phyloP scores from a whole-genome alignment of 352 stramenopile species.

The Phytophthora sansomeana region DNA sequence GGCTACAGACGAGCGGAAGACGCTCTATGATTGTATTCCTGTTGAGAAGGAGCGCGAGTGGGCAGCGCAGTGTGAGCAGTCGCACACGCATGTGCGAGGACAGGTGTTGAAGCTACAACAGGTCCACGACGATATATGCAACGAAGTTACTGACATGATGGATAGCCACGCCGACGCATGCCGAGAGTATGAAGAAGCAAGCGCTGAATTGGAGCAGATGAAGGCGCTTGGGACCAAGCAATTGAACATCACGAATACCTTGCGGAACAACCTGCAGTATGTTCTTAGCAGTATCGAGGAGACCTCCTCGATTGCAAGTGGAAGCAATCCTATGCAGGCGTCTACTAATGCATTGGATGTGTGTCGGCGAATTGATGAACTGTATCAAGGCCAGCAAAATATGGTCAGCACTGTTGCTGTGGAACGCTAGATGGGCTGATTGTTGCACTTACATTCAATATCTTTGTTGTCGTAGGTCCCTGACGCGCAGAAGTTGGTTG shows the following conservation, averaged over 20 bases:
- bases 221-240: constrained; percentile 56
- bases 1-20: constrained; percentile 62
- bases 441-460: constrained; percentile 1
- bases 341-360: constrained; percentile 82
- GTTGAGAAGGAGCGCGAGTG: constrained; percentile 85
- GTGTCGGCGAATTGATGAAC: constrained; percentile 82
- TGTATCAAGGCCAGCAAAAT: constrained; percentile 81
- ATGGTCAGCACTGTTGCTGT: constrained; percentile 42
- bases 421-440: not conserved
- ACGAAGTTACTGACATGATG: constrained; percentile 67
- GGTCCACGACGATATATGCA: constrained; percentile 71
- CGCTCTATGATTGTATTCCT: constrained; percentile 83
- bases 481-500: constrained; percentile 65
- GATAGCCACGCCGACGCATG: constrained; percentile 50
- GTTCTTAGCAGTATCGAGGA: constrained; percentile 77
- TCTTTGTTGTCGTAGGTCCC: constrained; percentile 56
- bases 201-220: constrained; percentile 58
- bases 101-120: constrained; percentile 74
- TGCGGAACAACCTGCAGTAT: constrained; percentile 71
- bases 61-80: constrained; percentile 80
- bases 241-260: constrained; percentile 63
- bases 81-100: constrained; percentile 64
- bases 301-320: constrained; percentile 58
- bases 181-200: constrained; percentile 54
- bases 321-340: constrained; percentile 78